A percentile compares a stretch with the other conserved stretches of the same genome.
Conservation (phyloP, 2,329 filamentous ascomycete species). For the Pestalotiopsis sp. region DNA sequence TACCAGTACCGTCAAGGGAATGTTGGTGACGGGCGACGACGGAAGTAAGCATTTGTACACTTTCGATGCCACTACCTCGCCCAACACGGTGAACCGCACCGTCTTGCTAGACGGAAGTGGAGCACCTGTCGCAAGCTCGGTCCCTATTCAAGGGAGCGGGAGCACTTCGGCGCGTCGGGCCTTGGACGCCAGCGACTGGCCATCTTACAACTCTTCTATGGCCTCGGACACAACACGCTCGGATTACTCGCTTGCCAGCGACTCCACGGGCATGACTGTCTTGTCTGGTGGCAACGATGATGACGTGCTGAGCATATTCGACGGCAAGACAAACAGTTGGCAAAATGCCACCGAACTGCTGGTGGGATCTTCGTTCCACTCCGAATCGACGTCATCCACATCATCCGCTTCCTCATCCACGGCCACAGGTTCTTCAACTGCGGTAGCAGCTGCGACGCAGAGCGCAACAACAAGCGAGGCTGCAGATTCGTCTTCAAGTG, state of each 20-base stretch:
- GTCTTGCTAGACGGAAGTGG: slow-evolving; percentile 67
- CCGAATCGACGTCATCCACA: slow-evolving; percentile 27
- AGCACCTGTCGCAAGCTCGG: slow-evolving; percentile 48
- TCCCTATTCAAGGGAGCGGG: slow-evolving; percentile 35
- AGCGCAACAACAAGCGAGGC: slow-evolving; percentile 11
- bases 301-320: slow-evolving; percentile 75
- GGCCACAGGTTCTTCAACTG: slow-evolving; percentile 17
- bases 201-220: slow-evolving; percentile 74
- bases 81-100: slow-evolving; percentile 74
- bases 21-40: slow-evolving; percentile 72
- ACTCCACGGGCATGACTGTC: slow-evolving; percentile 67
- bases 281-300: slow-evolving; percentile 74
- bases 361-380: slow-evolving; percentile 18
- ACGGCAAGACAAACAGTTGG: slow-evolving; percentile 78
- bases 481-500: slow-evolving; percentile 32
- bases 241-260: slow-evolving; percentile 74
- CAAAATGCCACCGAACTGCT: slow-evolving; percentile 70
- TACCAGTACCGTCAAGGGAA: slow-evolving; percentile 58
- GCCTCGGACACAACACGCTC: slow-evolving; percentile 67
- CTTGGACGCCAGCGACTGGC: slow-evolving; percentile 68
- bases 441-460: slow-evolving; percentile 19
- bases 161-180: slow-evolving; percentile 36
- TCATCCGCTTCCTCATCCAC: slow-evolving; percentile 28
- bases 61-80: slow-evolving; percentile 74
- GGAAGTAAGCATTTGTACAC: slow-evolving; percentile 77